Base-by-base conservation (phyloP, 2,329 filamentous ascomycete species). In the Cryoendolithus antarcticus region DNA sequence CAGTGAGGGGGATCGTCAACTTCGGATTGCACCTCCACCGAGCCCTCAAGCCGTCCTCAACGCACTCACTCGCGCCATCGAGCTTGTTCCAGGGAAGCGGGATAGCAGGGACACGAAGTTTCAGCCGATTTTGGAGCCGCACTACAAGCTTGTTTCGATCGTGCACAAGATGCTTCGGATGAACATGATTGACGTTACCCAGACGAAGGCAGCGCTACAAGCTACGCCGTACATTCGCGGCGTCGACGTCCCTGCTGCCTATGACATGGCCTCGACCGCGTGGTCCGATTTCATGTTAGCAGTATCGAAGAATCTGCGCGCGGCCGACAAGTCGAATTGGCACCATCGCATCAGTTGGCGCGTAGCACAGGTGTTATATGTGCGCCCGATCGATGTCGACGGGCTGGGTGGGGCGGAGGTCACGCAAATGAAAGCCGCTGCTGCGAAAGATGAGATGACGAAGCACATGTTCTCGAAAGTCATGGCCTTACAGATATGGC, bases 401-500 rank as follows among this genome's bases (percentile, higher is more conserved):
- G 19, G 11, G 24, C 21, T 11, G 15, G 13, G 13, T 24, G 40
- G 15, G 28, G 37, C 29, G 33, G 21, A 9, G 32, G 42, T n/a
- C 51, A 67, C 48, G 15, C 15, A 5, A 3, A 3, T 19, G 15
- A 67, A 71, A 8, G 70, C 71, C 4, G 59, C 71, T 9, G 74
- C 72, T 27, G 80, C 82, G 13, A 88, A 86, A 49, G 74, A 80
- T 53, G 83, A 89, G 39, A 74, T 93, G 9, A 88, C 86, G 36
- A 72, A 76, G 38, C 82, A 93, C 32, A 80, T 94, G 39, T 89
- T 94, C 49, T 93, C 88, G 30, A 94, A 94, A 63, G 93, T 86
- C 0, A 93, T 93, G 80, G 80, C 83, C 1, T 79, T 94, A 59
- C 89, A 93, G 54, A 86, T 95, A 3, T 95, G 88, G 88, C 89